Base-by-base conservation (phyloP, 441 rosid genomes). In the Aleurites moluccanus region DNA sequence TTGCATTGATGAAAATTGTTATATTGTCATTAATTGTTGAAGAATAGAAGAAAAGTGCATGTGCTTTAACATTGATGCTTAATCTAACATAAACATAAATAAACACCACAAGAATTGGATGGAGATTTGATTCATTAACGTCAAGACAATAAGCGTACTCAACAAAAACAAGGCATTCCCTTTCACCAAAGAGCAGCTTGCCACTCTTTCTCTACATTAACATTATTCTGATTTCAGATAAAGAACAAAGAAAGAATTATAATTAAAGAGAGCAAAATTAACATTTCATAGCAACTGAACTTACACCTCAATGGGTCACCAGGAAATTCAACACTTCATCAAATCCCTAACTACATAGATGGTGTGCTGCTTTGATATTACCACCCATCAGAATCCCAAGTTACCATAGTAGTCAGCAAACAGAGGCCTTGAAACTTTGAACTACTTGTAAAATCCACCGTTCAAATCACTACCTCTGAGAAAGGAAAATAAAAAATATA, bases 401-500 rank as follows among this genome's bases (percentile, higher is more conserved):
- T 78, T 78, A 81, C 80, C 81, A 75, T 69, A 73, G 67, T 30
- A 75, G 80, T 79, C 73, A 80, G 81, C 81, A 28, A 76, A 70
- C 64, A 69, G 77, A 82, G 75, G 77, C 81, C 84, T 65, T 42
- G 60, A 59, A 60, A 28, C 63, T 67, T 52, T 35, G n/a, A 75
- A 28, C 30, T 57, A 73, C 50, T 61, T 47, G n/a, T 28, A 30
- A 16, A 30, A 28, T 65, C 72, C 67, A 28, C 73, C 53, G 6
- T 38, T 38, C 61, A 72, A 69, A 55, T 62, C 42, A 30, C 86
- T 83, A 89, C 72, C 85, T 87, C 92, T 87, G 90, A 82, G 78
- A 20, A 68, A 27, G 30, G 23, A 60, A 23, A 52, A 11, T 8
- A 10, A 23, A 52, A 28, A n/a, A n/a, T n/a, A 27, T 35, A 49